These are phyloP conservation scores for Agaricus blazei DNA, from an alignment of 768 basidiomycete genomes.

Conservation along the genomic window DNA sequence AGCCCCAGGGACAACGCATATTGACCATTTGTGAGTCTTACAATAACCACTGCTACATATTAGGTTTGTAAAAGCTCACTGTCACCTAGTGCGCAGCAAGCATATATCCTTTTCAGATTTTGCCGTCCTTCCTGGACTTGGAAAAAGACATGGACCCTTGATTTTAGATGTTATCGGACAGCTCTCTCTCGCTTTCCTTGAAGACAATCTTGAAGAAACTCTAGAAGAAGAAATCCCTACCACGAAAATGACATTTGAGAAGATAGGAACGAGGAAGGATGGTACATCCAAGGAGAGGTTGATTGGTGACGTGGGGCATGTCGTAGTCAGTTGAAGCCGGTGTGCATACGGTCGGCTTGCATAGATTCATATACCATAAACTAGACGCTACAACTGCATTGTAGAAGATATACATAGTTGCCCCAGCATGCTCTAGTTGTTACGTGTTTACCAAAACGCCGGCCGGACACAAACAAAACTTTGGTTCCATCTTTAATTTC, in stretches of 20 bases:
- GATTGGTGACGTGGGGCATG: conserved; percentile 37
- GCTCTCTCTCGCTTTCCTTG: conserved; percentile 39
- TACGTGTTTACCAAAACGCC: neutral
- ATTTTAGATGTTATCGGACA: conserved; percentile 30
- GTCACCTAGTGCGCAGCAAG: conserved; percentile 31
- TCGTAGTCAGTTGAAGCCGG: conserved; percentile 20
- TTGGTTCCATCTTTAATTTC: no score
- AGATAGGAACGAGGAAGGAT: conserved; percentile 38
- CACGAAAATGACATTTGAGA: conserved; percentile 31
- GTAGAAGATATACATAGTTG: no score
- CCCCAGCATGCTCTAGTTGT: conserved; percentile 7
- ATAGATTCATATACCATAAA: no score
- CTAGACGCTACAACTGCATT: no score
- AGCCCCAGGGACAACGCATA: conserved; percentile 34
- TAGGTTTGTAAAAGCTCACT: neutral
- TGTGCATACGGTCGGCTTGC: no score
- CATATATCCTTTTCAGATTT: conserved; percentile 48
- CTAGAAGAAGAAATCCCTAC: conserved; percentile 23
- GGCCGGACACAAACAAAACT: neutral
- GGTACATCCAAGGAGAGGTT: conserved; percentile 40
- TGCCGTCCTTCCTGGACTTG: conserved; percentile 35
- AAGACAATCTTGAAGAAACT: conserved; percentile 30
- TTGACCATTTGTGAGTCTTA: conserved; percentile 41
- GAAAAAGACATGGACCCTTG: conserved; percentile 23
- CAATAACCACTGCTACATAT: neutral